These are phyloP conservation scores for Phellopilus nigrolimitatus DNA, from an alignment of 1,284 basidiomycete species.

Conservation along the genomic window DNA sequence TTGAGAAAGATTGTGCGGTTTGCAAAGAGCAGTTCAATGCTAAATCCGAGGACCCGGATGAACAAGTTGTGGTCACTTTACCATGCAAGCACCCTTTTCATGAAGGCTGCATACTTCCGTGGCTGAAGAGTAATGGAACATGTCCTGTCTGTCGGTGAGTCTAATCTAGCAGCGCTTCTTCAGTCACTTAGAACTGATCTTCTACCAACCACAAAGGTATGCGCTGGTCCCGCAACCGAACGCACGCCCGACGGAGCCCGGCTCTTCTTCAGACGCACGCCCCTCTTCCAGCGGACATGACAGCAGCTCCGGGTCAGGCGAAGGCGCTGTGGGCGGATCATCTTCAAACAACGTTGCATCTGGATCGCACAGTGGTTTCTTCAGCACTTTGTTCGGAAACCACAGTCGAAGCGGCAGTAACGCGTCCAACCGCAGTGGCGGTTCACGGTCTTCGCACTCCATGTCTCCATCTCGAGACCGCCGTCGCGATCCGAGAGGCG, in stretches of 20 bases:
- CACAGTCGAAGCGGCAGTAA: no score
- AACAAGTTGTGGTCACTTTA: conserved; percentile 63
- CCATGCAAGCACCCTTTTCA: conserved; percentile 83
- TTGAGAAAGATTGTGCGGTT: conserved; percentile 71
- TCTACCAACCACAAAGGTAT: conserved; percentile 5
- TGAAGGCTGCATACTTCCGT: conserved; percentile 74
- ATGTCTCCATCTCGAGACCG: neutral
- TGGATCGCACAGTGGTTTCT: conserved; percentile 1
- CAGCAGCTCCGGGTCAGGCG: neutral
- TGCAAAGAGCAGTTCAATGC: conserved; percentile 75
- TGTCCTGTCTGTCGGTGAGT: conserved; percentile 79
- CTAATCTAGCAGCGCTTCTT: neutral
- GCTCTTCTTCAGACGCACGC: neutral
- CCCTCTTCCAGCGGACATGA: neutral
- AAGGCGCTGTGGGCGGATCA: neutral
- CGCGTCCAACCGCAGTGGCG: neutral
- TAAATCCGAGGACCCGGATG: conserved; percentile 62
- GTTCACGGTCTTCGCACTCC: neutral
- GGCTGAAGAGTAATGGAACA: conserved; percentile 79
- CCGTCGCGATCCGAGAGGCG: neutral
- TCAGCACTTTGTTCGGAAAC: conserved; percentile 2
- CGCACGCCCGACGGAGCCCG: conserved; percentile 4
- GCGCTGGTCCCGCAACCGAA: conserved; percentile 15
- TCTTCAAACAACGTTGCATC: neutral
- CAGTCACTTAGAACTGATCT: neutral